Conservation (phyloP, 2,329 filamentous ascomycete genomes). For the Neurospora sp. region DNA sequence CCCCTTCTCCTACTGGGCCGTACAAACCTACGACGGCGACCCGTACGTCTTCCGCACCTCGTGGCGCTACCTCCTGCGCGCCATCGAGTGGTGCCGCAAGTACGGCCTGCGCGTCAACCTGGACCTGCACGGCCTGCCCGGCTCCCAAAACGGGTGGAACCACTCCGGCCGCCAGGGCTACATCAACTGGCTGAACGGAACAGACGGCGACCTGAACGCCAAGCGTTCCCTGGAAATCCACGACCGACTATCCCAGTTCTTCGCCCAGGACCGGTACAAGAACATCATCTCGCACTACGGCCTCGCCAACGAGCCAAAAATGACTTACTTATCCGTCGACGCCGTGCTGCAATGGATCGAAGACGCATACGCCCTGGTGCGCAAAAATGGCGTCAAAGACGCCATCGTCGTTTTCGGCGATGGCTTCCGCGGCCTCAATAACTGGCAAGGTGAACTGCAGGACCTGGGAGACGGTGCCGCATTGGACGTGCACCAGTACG, state of each 20-base stretch:
- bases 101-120: slow-evolving; percentile 88
- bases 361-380: slow-evolving; percentile 61
- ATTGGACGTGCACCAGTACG: slow-evolving; percentile 97
- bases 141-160: slow-evolving; percentile 96
- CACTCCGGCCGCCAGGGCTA: slow-evolving; percentile 76
- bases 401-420: slow-evolving; percentile 79
- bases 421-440: slow-evolving; percentile 81
- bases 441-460: slow-evolving; percentile 80
- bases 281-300: slow-evolving; percentile 91
- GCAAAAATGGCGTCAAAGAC: slow-evolving; percentile 60
- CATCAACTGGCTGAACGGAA: slow-evolving; percentile 88
- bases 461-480: slow-evolving; percentile 57
- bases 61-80: slow-evolving; percentile 88
- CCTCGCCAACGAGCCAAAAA: slow-evolving; percentile 86
- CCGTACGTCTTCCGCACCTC: slow-evolving; percentile 79
- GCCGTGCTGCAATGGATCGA: slow-evolving; percentile 73
- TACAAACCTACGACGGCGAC: slow-evolving; percentile 73
- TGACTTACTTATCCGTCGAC: slow-evolving; percentile 58
- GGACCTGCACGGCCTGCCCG: slow-evolving; percentile 83
- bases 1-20: slow-evolving; percentile 90
- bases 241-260: slow-evolving; percentile 79
- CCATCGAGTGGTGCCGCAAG: slow-evolving; percentile 87
- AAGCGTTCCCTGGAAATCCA: slow-evolving; percentile 81
- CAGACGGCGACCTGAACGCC: slow-evolving; percentile 66
- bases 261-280: slow-evolving; percentile 83